Evolutionary conservation across 2,329 filamentous ascomycete genomes (phyloP).

Genomic region (Ophiocordyceps polyrhachis-furcata): DNA sequence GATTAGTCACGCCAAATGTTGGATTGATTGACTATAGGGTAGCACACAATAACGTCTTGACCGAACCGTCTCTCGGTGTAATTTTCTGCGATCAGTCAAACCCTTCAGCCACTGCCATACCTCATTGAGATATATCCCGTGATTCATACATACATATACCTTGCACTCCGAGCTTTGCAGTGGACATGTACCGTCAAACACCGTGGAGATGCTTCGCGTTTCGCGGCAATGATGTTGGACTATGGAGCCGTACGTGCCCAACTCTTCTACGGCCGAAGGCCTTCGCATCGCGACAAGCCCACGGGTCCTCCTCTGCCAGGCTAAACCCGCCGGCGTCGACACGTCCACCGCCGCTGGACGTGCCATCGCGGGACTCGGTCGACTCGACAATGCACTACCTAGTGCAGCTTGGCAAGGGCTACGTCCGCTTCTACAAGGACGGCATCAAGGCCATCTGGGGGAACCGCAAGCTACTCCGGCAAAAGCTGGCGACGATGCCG

Average conservation of each 20-base stretch:
- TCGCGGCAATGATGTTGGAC: not conserved
- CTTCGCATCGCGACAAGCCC: not conserved
- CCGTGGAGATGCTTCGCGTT: conserved; percentile 13
- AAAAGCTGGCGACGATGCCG: conserved; percentile 23
- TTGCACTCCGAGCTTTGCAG: not conserved
- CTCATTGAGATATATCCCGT: no score
- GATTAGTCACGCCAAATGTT: not conserved
- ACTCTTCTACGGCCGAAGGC: not conserved
- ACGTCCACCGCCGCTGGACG: conserved; percentile 47
- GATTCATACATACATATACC: not conserved
- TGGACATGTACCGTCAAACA: conserved; percentile 13
- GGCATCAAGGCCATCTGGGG: conserved; percentile 57
- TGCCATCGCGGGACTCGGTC: conserved; percentile 33
- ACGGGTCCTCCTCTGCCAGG: conserved; percentile 3
- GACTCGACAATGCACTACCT: conserved; percentile 25
- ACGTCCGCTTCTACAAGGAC: conserved; percentile 71
- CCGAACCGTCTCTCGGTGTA: not conserved
- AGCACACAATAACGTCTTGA: no score
- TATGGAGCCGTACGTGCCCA: not conserved
- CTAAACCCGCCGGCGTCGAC: conserved; percentile 59
- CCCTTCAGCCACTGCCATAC: no score
- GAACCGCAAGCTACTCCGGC: conserved; percentile 39
- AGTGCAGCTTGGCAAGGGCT: conserved; percentile 51
- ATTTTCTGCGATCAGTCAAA: not conserved
- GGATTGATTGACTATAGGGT: no score